Evolutionary conservation across 371 early-diverging fungal genomes (phyloP), one percentile per base, ranked within the genome.

Genomic region (Mucor sp.): DNA sequence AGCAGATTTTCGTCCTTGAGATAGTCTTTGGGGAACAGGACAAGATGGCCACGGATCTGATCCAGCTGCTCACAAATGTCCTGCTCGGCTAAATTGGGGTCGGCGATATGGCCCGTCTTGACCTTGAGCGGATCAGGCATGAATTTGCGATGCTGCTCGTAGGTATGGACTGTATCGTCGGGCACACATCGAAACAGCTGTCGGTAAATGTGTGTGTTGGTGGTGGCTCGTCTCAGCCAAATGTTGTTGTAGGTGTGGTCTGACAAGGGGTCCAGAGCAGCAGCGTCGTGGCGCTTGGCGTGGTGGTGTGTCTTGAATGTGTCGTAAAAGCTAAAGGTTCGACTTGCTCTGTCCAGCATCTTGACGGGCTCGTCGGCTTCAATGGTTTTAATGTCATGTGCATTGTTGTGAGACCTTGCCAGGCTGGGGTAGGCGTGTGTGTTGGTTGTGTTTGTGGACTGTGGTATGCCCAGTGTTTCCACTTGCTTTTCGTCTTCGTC

Each of bases 111-210:
- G 1, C 88, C 88, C 21, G 71, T 71, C n/a, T 78, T 74, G 0
- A 85, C 79, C 60, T 72, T 71, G 50, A 67, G 70, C 6, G 83
- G 53, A 56, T 86, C 75, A 3, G 89, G 87, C 6, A 88, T 77
- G 69, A 90, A 90, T 21, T 74, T 65, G 30, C 82, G 79, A 70
- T 89, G 89, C 23, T 87, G 77, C 6, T 85, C 86, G 79, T 85
- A 88, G 2, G 79, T 86, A 61, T 78, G 83, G 11, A 90, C 70
- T 3, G 84, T 87, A 65, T 96, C 91, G 68, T 97, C 97, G 21
- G 97, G 97, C 0, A 95, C 89, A 70, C 92, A 92, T 25, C 84
- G 87, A 79, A 97, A 97, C 6, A 95, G 84, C 6, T 90, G 84
- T 21, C 95, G 82, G 75, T 89, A 95, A n/a, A 89, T 78, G 21